Evolutionary conservation across 106 monocot species (phyloP).

Genomic region (Xerophyta viscosa): DNA sequence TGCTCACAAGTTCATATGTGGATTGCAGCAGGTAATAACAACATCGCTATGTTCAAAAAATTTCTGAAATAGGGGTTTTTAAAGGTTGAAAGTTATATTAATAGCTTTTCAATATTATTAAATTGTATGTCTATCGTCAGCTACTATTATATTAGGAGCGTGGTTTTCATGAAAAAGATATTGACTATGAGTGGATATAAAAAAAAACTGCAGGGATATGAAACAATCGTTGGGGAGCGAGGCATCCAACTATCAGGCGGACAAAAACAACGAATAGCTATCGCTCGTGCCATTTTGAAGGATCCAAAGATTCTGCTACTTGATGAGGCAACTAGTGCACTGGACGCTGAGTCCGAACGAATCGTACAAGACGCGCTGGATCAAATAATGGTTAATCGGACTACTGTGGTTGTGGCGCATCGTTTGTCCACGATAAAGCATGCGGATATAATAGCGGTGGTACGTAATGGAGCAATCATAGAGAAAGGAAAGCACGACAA

Average conservation of each 20-base stretch:
- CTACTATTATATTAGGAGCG: too few species aligned
- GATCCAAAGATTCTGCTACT: slow-evolving; percentile 35
- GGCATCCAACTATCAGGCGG: slow-evolving; percentile 40
- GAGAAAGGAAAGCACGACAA: slow-evolving; percentile 49
- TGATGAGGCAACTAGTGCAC: slow-evolving; percentile 50
- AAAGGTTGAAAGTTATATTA: too few species aligned
- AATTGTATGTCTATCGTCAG: too few species aligned
- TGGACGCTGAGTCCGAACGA: slow-evolving; percentile 44
- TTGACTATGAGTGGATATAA: too few species aligned
- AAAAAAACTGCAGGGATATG: slow-evolving; percentile 40
- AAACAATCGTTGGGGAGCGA: slow-evolving; percentile 37
- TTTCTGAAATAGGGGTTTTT: too few species aligned
- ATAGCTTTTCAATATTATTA: too few species aligned
- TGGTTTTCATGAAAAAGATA: too few species aligned
- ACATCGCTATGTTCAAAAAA: too few species aligned
- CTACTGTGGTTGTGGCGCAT: slow-evolving; percentile 34
- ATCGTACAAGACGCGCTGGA: slow-evolving; percentile 41
- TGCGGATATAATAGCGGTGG: slow-evolving; percentile 34
- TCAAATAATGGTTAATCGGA: slow-evolving; percentile 39
- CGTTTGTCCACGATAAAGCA: slow-evolving; percentile 33
- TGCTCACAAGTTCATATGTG: slow-evolving; percentile 16
- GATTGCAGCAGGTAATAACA: slow-evolving; percentile 15
- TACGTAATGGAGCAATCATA: slow-evolving; percentile 31
- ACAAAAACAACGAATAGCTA: slow-evolving; percentile 41
- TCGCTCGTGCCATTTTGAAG: slow-evolving; percentile 43